Evolutionary conservation across 768 basidiomycete species (phyloP).

Genomic region (Termitomyces sp.): DNA sequence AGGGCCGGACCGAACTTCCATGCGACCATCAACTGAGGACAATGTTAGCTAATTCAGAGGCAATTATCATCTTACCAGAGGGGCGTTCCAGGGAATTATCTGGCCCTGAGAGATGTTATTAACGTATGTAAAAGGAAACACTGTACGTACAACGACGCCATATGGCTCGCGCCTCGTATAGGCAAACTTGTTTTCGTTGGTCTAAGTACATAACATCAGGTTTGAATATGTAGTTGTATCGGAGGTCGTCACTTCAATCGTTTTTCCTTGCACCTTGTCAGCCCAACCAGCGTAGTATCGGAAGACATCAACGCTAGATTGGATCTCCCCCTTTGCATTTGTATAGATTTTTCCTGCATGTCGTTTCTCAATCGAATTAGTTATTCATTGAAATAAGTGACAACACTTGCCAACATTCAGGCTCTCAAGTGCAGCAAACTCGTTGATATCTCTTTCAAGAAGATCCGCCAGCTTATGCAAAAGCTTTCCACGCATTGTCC

Average conservation of each 20-base stretch:
- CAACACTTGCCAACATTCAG: conserved; percentile 17
- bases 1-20: conserved; percentile 25
- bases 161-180: conserved; percentile 47
- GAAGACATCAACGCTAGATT: conserved; percentile 38
- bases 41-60: not conserved
- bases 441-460: conserved; percentile 20
- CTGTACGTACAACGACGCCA: conserved; percentile 30
- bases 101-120: conserved; percentile 19
- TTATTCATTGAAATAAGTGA: not conserved
- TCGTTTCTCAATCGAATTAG: not conserved
- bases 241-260: conserved; percentile 40
- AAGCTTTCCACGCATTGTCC: conserved; percentile 22
- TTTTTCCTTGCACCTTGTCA: conserved; percentile 72
- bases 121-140: not conserved
- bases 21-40: conserved; percentile 17
- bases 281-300: conserved; percentile 85
- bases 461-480: conserved; percentile 26
- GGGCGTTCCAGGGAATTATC: conserved; percentile 56
- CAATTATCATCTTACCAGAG: conserved; percentile 13
- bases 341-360: conserved; percentile 49
- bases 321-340: conserved; percentile 45
- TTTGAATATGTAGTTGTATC: not conserved
- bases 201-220: conserved; percentile 8
- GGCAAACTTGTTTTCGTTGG: conserved; percentile 20
- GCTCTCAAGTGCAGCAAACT: conserved; percentile 23